phyloP scores from a whole-genome alignment of 441 rosid species.

The Francoa sonchifolia region DNA sequence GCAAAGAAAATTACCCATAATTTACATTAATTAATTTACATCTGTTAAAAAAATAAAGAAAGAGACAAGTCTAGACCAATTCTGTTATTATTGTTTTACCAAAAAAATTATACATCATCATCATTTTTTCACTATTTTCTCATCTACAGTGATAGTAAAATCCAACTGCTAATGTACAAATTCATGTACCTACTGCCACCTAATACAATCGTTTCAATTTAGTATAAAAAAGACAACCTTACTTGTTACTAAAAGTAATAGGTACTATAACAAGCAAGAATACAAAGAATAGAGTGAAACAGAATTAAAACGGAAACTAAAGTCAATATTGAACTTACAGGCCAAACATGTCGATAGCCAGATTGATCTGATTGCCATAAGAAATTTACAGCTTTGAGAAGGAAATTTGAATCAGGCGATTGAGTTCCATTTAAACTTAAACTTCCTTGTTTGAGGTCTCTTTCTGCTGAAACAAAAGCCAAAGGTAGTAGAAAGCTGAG shows the following conservation, averaged over 20 bases:
- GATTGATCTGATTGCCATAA: conserved; percentile 46
- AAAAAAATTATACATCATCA: too few relatives aligned
- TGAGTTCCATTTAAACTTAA: conserved; percentile 1
- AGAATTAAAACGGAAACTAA: neutral
- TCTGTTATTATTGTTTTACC: too few relatives aligned
- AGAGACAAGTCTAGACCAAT: too few relatives aligned
- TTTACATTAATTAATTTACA: neutral
- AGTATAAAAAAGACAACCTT: too few relatives aligned
- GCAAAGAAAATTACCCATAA: neutral
- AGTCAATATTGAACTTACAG: conserved; percentile 33
- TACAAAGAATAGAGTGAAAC: neutral
- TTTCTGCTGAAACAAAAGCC: conserved; percentile 13
- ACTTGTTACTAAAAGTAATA: too few relatives aligned
- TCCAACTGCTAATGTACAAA: neutral
- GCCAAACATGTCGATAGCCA: conserved; percentile 76
- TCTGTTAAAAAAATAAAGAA: too few relatives aligned
- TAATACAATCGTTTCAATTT: neutral
- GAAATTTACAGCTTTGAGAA: conserved; percentile 32
- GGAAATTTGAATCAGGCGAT: conserved; percentile 17
- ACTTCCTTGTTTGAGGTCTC: conserved; percentile 8
- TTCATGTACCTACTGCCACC: neutral
- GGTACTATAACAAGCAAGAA: too few relatives aligned
- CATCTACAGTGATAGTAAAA: too few relatives aligned
- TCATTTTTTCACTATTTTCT: too few relatives aligned
- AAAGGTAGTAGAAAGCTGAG: conserved; percentile 6